These are phyloP conservation scores for Sextonia rubra DNA, from an alignment of 164 flowering plant genomes.

Conservation along the genomic window DNA sequence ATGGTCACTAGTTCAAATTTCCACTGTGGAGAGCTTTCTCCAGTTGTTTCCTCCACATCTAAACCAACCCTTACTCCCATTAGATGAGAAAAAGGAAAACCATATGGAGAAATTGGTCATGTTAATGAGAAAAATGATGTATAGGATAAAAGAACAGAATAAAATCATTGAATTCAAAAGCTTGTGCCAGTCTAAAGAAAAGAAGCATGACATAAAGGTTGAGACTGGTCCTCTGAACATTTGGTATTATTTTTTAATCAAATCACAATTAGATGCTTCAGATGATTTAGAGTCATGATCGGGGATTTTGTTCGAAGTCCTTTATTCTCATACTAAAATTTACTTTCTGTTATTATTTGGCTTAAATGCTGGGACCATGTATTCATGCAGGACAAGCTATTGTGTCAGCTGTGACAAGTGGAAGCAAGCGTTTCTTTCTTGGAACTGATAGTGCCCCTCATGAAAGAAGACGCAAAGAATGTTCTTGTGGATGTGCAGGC, in stretches of 20 bases:
- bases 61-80: no score
- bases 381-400: constrained; percentile 71
- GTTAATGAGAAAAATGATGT: no score
- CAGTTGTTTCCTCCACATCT: no score
- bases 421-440: constrained; percentile 76
- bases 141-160: not conserved
- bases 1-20: no score
- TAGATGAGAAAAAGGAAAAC: no score
- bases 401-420: constrained; percentile 89
- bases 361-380: constrained; percentile 1
- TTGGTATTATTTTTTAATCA: no score
- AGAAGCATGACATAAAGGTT: not conserved
- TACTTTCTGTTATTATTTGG: constrained; percentile 2
- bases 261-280: no score
- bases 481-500: constrained; percentile 95
- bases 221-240: not conserved
- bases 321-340: no score
- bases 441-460: constrained; percentile 99
- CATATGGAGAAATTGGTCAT: no score
- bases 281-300: not conserved
- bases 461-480: constrained; percentile 72
- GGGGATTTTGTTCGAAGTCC: not conserved
- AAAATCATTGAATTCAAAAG: not conserved
- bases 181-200: not conserved
- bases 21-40: no score